A percentile compares a stretch with the other conserved stretches of the same genome.
phyloP scores from a whole-genome alignment of 2,329 filamentous ascomycete genomes.

The Hypocreales sp. region DNA sequence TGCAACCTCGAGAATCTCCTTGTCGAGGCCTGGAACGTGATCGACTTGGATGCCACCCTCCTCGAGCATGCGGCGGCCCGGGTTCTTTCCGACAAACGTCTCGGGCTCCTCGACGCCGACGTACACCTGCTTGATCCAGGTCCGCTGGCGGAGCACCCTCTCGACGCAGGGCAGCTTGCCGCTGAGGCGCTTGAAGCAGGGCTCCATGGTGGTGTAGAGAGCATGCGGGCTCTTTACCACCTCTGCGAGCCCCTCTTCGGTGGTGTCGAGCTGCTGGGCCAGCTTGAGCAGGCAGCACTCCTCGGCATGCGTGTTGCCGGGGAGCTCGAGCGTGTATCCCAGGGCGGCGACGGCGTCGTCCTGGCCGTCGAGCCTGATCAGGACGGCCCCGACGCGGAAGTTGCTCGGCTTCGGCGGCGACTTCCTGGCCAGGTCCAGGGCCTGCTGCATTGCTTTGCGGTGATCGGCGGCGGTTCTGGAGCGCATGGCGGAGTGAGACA shows the following conservation, averaged over 20 bases:
- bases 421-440: constrained; percentile 58
- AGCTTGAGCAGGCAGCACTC: constrained; percentile 80
- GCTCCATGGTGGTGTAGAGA: constrained; percentile 90
- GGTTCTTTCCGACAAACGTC: constrained; percentile 75
- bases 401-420: constrained; percentile 83
- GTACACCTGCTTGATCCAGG: constrained; percentile 61
- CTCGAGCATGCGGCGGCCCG: constrained; percentile 54
- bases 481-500: constrained; percentile 7
- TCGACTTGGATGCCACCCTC: constrained; percentile 59
- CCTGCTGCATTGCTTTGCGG: constrained; percentile 45
- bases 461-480: constrained; percentile 22
- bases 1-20: constrained; percentile 67
- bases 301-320: constrained; percentile 92
- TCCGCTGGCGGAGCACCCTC: constrained; percentile 50
- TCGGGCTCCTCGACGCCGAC: constrained; percentile 81
- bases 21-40: constrained; percentile 59
- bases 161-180: constrained; percentile 68
- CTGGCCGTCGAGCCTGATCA: constrained; percentile 37
- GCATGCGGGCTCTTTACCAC: constrained; percentile 17
- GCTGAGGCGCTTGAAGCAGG: constrained; percentile 58
- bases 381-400: constrained; percentile 86
- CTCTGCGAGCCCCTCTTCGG: constrained; percentile 39
- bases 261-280: constrained; percentile 26
- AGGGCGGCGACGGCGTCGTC: constrained; percentile 51
- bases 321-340: constrained; percentile 80